phyloP scores from a whole-genome alignment of 2,329 filamentous ascomycete species.

The Davidsoniella eucalypti region DNA sequence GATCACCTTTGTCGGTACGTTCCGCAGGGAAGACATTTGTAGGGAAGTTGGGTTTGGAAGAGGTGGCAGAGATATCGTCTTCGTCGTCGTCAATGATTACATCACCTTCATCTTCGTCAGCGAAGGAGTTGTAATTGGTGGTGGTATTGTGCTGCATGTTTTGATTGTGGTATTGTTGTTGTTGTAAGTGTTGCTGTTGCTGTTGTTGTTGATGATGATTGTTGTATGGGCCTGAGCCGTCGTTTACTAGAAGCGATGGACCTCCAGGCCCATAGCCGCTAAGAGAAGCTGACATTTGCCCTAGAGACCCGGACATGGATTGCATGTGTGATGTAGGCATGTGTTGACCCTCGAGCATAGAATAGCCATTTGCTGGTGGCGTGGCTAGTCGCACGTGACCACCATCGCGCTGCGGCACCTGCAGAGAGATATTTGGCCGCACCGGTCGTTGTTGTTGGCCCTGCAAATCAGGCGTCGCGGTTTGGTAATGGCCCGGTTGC shows the following conservation, averaged over 20 bases:
- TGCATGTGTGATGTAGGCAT: no score
- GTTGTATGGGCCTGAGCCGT: no score
- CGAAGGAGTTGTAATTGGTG: background rate
- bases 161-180: background rate
- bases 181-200: background rate
- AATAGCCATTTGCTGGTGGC: conserved; percentile 25
- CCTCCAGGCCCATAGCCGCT: no score
- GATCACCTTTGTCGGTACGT: conserved; percentile 3
- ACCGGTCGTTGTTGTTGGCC: conserved; percentile 16
- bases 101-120: background rate
- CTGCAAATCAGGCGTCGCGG: background rate
- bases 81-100: background rate
- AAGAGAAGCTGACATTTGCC: no score
- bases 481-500: no score
- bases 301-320: no score
- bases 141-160: background rate
- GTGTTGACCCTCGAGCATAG: no score
- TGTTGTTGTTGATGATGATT: conserved; percentile 1
- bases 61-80: background rate
- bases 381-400: conserved; percentile 48
- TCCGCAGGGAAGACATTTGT: conserved; percentile 8
- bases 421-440: conserved; percentile 25
- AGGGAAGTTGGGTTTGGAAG: conserved; percentile 3
- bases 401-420: conserved; percentile 34
- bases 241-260: no score